These are phyloP conservation scores for Amanita phalloides DNA, from an alignment of 768 basidiomycete species.

Conservation along the genomic window DNA sequence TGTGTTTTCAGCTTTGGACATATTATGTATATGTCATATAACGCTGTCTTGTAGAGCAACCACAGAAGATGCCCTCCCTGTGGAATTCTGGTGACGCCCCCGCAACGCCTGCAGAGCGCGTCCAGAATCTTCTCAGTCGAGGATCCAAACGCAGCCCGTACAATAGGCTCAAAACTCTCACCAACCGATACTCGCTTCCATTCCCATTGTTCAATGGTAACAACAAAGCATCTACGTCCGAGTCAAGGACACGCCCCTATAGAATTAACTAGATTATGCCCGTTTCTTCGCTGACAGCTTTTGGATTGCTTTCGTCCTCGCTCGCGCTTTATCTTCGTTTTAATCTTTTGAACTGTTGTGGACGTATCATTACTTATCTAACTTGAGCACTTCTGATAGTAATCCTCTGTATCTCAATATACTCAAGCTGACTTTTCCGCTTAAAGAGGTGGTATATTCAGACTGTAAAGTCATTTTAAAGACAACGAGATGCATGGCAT, in stretches of 20 bases:
- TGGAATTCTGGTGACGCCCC: constrained; percentile 36
- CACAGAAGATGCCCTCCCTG: constrained; percentile 30
- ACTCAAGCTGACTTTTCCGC: no score
- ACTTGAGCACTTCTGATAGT: background rate
- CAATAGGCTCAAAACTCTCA: constrained; percentile 29
- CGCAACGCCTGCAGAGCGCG: constrained; percentile 22
- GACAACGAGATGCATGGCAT: no score
- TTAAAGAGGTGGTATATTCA: no score
- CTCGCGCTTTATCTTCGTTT: background rate
- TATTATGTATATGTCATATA: background rate
- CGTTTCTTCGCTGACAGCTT: background rate
- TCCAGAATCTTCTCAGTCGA: constrained; percentile 18
- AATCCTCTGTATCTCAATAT: background rate
- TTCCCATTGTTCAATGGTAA: constrained; percentile 28
- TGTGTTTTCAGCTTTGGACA: background rate
- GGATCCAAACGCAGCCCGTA: constrained; percentile 22
- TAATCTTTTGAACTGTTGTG: background rate
- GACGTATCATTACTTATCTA: background rate
- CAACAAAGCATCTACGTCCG: constrained; percentile 6
- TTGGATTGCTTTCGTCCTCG: background rate
- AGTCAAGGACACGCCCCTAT: background rate
- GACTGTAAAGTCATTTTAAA: no score
- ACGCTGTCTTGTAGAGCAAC: background rate
- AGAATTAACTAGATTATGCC: background rate
- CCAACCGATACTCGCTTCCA: constrained; percentile 39